Base-by-base conservation (phyloP, 176 grass and related monocot species). In the Olyra latifolia region DNA sequence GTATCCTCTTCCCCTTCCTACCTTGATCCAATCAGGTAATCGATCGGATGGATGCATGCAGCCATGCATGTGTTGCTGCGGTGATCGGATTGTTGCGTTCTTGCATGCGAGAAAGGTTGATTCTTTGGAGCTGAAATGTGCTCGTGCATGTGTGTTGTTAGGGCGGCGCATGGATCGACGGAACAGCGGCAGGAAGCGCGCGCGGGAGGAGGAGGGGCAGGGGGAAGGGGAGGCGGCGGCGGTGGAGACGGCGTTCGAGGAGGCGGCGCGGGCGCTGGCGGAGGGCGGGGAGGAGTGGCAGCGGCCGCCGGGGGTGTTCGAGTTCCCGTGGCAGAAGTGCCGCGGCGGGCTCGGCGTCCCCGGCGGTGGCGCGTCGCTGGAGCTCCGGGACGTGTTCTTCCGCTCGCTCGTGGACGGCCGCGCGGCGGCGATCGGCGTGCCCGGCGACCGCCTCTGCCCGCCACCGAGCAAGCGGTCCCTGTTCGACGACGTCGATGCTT, bases 321-420 rank as follows among this genome's bases (percentile, higher is more conserved):
- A 97, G 66, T 81, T 97, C 75, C 86, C 89, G 3, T 89, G 91
- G 89, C 83, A 47, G 59, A 83, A 74, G 86, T 66, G 71, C 32
- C 69, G 53, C 53, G 59, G 83, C 79, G 83, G 77, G 13, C 79
- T 89, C 3, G 75, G 75, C 82, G 4, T 69, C 22, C 28, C 40
- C 54, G 17, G 6, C n/a, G 49, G 45, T 14, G 43, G 38, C 79
- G 24, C 39, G 3, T 7, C 61, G 66, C 40, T 43, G 77, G 86
- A 94, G 54, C 83, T 84, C 67, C 84, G 73, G 5, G 89, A 92
- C 25, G 94, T 94, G 56, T 97, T 97, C 91, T 97, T 92, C 87
- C 71, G 66, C 20, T 97, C 94, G 5, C 84, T 84, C 24, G 85
- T 94, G 43, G 94, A 94, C 47, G 87, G 89, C 8, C 20, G 66